A percentile compares a stretch with the other conserved stretches of the same genome.
These are phyloP conservation scores for Lactifluus rugatus DNA, from an alignment of 768 basidiomycete species.

Conservation along the genomic window DNA sequence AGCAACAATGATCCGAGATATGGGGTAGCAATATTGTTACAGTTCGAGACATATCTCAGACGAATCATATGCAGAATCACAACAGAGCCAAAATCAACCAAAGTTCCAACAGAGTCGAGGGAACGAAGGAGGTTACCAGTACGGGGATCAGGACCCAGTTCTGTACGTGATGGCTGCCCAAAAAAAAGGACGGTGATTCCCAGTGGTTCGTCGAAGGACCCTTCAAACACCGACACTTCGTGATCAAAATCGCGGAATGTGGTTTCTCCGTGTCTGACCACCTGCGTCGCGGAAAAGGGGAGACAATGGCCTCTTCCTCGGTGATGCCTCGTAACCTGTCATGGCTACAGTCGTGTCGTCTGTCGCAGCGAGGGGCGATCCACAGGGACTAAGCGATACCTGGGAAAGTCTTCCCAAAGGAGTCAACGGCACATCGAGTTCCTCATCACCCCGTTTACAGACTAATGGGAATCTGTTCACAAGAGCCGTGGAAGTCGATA, in stretches of 20 bases:
- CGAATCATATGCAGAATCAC: neutral
- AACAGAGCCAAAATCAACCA: neutral
- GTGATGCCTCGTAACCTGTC: neutral
- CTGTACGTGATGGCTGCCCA: neutral
- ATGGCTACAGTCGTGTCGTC: neutral
- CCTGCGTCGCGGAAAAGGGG: neutral
- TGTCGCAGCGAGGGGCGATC: neutral
- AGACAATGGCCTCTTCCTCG: neutral
- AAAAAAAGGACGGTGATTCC: neutral
- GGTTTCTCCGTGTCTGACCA: neutral
- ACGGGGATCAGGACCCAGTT: neutral
- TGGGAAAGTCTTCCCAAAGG: conserved; percentile 6
- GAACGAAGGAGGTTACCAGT: neutral
- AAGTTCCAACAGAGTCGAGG: neutral
- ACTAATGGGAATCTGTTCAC: neutral
- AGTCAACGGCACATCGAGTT: conserved; percentile 11
- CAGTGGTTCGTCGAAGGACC: neutral
- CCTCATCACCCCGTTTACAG: neutral
- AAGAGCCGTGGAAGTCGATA: neutral
- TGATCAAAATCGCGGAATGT: neutral
- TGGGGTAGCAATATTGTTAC: too few species aligned
- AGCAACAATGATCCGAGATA: neutral
- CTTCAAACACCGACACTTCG: neutral
- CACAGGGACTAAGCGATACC: neutral
- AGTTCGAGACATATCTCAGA: neutral